A percentile compares a stretch with the other conserved stretches of the same genome.
phyloP scores from a whole-genome alignment of 2,329 filamentous ascomycete species.

The Neonectria faginata region DNA sequence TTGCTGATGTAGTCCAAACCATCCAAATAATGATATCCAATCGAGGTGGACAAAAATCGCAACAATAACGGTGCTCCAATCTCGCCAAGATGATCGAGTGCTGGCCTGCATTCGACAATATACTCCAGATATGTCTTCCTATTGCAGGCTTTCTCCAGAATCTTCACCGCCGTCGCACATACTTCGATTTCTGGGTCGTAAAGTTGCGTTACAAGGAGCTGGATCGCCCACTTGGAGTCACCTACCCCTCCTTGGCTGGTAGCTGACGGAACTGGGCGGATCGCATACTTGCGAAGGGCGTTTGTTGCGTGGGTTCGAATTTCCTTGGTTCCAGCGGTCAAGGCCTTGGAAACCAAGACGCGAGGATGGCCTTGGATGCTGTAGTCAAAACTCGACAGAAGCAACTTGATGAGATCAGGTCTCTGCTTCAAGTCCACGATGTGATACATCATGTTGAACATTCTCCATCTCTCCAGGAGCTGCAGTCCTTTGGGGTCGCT shows the following conservation, averaged over 20 bases:
- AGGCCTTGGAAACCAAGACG: slow-evolving; percentile 91
- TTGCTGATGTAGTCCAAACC: slow-evolving; percentile 98
- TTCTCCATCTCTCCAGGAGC: slow-evolving; percentile 95
- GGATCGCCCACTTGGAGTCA: slow-evolving; percentile 95
- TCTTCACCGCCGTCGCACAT: slow-evolving; percentile 95
- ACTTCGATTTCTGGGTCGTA: slow-evolving; percentile 98
- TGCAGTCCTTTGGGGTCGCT: slow-evolving; percentile 84
- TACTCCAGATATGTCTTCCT: slow-evolving; percentile 91
- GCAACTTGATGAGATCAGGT: slow-evolving; percentile 88
- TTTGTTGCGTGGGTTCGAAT: slow-evolving; percentile 93
- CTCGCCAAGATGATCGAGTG: slow-evolving; percentile 93
- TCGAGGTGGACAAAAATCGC: slow-evolving; percentile 93
- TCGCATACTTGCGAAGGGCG: slow-evolving; percentile 87
- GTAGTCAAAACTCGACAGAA: slow-evolving; percentile 94
- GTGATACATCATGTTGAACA: slow-evolving; percentile 99
- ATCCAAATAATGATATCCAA: slow-evolving; percentile 97
- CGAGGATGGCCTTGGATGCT: slow-evolving; percentile 88
- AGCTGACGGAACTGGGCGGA: slow-evolving; percentile 55
- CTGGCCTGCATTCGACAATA: slow-evolving; percentile 94
- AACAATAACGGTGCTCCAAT: slow-evolving; percentile 94
- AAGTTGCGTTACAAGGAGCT: slow-evolving; percentile 94
- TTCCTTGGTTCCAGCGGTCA: slow-evolving; percentile 91
- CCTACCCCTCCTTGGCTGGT: slow-evolving; percentile 57
- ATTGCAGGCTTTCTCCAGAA: slow-evolving; percentile 97
- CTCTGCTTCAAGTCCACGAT: slow-evolving; percentile 92